Percentiles rank a stretch among this genome's conserved stretches.
Conservation (phyloP, 495 filamentous ascomycete species). For the Pseudoneurospora amorphoporcata region DNA sequence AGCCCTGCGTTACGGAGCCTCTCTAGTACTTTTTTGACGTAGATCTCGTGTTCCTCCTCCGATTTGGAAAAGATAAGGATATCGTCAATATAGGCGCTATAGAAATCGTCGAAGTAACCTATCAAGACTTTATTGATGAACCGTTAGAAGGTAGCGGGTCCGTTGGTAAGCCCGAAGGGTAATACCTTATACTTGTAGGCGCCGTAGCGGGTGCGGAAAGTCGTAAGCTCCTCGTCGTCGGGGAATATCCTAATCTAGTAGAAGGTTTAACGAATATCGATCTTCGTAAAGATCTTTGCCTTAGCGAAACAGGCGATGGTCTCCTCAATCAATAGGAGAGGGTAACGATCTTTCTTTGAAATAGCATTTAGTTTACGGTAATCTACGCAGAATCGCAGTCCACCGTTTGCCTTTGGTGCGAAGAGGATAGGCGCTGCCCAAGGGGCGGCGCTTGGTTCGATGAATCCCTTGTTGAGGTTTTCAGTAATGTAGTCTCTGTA, state of each 20-base stretch:
- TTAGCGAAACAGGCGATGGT: no score
- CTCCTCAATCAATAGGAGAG: no score
- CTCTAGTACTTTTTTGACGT: slow-evolving; percentile 5
- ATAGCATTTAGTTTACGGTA: no score
- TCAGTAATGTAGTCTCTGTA: no score
- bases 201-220: slow-evolving; percentile 20
- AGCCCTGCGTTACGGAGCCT: slow-evolving; percentile 7
- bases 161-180: slow-evolving; percentile 24
- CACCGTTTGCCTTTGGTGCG: no score
- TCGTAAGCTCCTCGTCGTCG: slow-evolving; percentile 20
- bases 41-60: neutral
- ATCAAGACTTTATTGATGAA: slow-evolving; percentile 25
- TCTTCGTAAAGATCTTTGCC: slow-evolving; percentile 30
- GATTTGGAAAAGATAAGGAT: neutral
- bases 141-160: slow-evolving; percentile 15
- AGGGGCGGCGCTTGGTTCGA: no score
- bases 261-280: slow-evolving; percentile 25
- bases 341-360: no score
- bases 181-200: slow-evolving; percentile 25
- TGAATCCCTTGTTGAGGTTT: no score
- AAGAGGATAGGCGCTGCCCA: no score
- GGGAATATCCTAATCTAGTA: slow-evolving; percentile 14
- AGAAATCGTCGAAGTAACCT: slow-evolving; percentile 13
- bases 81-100: slow-evolving; percentile 1
- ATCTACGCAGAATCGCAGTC: no score